phyloP scores from a whole-genome alignment of 257 asterid species.

The Solanum chiquidenum region DNA sequence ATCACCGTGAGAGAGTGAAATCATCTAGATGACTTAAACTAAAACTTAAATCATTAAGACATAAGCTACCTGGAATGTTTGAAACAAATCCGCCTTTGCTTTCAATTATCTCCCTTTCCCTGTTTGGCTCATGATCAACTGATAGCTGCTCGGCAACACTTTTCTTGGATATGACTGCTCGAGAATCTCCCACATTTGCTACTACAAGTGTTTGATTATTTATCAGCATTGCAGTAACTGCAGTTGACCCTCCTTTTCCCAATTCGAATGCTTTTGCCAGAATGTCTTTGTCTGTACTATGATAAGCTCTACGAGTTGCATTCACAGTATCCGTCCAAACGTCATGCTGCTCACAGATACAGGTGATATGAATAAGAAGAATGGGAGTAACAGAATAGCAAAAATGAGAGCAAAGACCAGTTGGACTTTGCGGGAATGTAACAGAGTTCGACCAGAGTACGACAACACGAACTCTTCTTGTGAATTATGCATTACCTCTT shows the following conservation, averaged over 20 bases:
- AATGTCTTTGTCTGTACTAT: slow-evolving; percentile 51
- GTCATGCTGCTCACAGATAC: slow-evolving; percentile 37
- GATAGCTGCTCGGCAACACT: slow-evolving; percentile 76
- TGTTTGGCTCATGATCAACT: slow-evolving; percentile 83
- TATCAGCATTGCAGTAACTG: slow-evolving; percentile 78
- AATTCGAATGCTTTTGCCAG: slow-evolving; percentile 47
- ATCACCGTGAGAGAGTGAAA: neutral
- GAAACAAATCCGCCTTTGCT: slow-evolving; percentile 95
- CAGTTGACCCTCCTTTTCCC: slow-evolving; percentile 94
- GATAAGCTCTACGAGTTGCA: slow-evolving; percentile 62
- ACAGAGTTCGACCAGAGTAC: neutral
- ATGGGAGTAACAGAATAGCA: neutral
- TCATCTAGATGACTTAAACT: neutral
- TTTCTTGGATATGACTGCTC: slow-evolving; percentile 60
- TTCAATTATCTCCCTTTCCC: slow-evolving; percentile 60
- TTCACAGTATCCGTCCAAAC: slow-evolving; percentile 55
- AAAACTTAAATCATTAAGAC: neutral
- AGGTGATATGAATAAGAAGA: neutral
- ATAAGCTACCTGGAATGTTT: slow-evolving; percentile 56
- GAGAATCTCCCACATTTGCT: slow-evolving; percentile 88
- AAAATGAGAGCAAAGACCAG: neutral
- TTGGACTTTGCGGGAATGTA: neutral
- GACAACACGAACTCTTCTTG: neutral
- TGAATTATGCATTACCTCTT: slow-evolving; percentile 33
- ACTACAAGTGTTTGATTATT: slow-evolving; percentile 69